These are phyloP conservation scores for Penicillium olsonii DNA, from an alignment of 2,329 filamentous ascomycete genomes.

Conservation along the genomic window DNA sequence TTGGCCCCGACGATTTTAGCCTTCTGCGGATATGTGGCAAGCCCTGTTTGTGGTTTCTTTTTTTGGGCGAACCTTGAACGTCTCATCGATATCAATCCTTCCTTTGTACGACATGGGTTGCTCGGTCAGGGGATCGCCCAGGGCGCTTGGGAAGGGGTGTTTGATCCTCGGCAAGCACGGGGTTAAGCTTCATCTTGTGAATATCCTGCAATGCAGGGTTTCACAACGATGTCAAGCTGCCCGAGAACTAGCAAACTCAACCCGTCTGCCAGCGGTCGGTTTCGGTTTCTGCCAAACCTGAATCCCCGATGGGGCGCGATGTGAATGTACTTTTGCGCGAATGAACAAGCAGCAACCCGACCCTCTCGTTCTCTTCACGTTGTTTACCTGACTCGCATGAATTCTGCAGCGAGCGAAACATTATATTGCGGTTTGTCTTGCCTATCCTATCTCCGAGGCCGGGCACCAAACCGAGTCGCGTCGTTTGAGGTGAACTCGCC, in stretches of 20 bases:
- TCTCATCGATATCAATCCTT: background rate
- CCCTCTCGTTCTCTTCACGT: conserved; percentile 4
- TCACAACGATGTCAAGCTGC: conserved; percentile 6
- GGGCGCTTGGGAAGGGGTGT: background rate
- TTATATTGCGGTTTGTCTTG: conserved; percentile 6
- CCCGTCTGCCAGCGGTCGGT: background rate
- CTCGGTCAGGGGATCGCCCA: background rate
- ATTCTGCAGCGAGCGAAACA: background rate
- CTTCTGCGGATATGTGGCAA: conserved; percentile 1
- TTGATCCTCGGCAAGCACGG: background rate
- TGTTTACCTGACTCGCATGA: conserved; percentile 4
- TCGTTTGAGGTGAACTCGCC: background rate
- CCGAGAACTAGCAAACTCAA: conserved; percentile 6
- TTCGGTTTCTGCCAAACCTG: conserved; percentile 15
- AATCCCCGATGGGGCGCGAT: conserved; percentile 5
- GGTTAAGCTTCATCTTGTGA: conserved; percentile 1
- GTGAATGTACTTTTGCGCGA: conserved; percentile 16
- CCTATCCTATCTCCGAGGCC: conserved; percentile 17
- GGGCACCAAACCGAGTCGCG: background rate
- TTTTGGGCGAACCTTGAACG: conserved; percentile 1
- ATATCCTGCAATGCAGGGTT: conserved; percentile 8
- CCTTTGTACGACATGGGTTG: background rate
- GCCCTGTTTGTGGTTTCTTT: conserved; percentile 6
- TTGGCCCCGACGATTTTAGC: conserved; percentile 7
- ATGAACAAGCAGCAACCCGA: background rate